Percentiles rank a stretch among this genome's conserved stretches.
Evolutionary conservation across 2,329 filamentous ascomycete genomes (phyloP).

Genomic region (Pseudogymnoascus sp.): DNA sequence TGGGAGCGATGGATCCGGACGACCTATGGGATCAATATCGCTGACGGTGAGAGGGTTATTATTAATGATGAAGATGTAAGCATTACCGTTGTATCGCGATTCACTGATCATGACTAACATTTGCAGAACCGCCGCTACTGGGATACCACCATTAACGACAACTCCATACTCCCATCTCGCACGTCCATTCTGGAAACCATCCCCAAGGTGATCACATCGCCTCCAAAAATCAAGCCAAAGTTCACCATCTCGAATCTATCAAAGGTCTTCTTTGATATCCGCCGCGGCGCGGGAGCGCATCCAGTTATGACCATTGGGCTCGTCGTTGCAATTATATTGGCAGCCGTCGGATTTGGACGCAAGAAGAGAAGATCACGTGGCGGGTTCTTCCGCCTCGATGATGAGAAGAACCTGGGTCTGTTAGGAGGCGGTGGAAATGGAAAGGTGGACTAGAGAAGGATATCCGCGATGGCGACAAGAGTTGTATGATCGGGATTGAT

Average conservation of each 20-base stretch:
- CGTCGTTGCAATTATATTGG: conserved; percentile 49
- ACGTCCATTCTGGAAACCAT: conserved; percentile 35
- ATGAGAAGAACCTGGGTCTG: conserved; percentile 56
- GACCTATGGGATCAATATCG: conserved; percentile 87
- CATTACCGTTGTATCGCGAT: conserved; percentile 18
- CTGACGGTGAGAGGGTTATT: conserved; percentile 81
- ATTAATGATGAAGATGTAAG: conserved; percentile 97
- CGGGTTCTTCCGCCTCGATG: conserved; percentile 57
- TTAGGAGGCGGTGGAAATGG: conserved; percentile 46
- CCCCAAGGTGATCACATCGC: conserved; percentile 41
- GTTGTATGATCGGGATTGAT: conserved; percentile 9
- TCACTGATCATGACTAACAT: conserved; percentile 29
- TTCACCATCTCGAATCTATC: conserved; percentile 67
- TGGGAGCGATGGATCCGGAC: conserved; percentile 96
- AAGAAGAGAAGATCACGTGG: conserved; percentile 47
- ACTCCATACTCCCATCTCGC: conserved; percentile 80
- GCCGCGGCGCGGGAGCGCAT: conserved; percentile 51
- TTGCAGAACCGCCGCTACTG: conserved; percentile 82
- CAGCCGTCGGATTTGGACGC: conserved; percentile 46
- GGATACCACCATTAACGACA: conserved; percentile 84
- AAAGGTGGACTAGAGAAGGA: conserved; percentile 41
- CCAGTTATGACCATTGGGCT: conserved; percentile 52
- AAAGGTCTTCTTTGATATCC: conserved; percentile 63
- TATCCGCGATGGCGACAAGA: conserved; percentile 1
- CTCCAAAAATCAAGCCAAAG: conserved; percentile 65